A percentile compares a stretch with the other conserved stretches of the same genome.
Evolutionary conservation across 768 basidiomycete species (phyloP).

Genomic region (Ramaria rubella): DNA sequence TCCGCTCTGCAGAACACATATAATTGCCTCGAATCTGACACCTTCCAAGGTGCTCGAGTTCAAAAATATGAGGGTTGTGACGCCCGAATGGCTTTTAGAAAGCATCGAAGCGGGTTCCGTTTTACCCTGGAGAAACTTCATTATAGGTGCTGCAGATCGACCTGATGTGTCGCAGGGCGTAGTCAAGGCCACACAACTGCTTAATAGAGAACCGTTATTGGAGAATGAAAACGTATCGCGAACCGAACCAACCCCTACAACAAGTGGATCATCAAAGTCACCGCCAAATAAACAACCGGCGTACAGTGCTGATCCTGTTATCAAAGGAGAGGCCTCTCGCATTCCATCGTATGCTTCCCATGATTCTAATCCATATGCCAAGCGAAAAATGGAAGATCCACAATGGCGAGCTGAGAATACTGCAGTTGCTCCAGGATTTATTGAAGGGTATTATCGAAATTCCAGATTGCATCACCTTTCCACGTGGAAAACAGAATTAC

Average conservation of each 20-base stretch:
- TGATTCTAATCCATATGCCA: slow-evolving; percentile 63
- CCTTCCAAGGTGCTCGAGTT: slow-evolving; percentile 87
- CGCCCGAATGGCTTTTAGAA: slow-evolving; percentile 82
- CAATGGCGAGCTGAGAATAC: slow-evolving; percentile 88
- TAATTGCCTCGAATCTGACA: slow-evolving; percentile 87
- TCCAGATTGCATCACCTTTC: slow-evolving; percentile 90
- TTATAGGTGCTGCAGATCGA: slow-evolving; percentile 31
- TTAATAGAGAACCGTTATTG: not conserved
- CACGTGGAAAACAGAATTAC: slow-evolving; percentile 88
- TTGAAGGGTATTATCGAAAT: slow-evolving; percentile 72
- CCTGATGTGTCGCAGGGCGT: not conserved
- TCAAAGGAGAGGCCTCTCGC: slow-evolving; percentile 36
- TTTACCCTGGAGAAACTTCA: slow-evolving; percentile 76
- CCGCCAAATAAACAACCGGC: slow-evolving; percentile 19
- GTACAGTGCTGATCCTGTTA: slow-evolving; percentile 38
- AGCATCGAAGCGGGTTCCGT: slow-evolving; percentile 62
- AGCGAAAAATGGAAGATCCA: slow-evolving; percentile 74
- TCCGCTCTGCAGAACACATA: slow-evolving; percentile 60
- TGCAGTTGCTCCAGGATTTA: slow-evolving; percentile 76
- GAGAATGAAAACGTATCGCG: not conserved
- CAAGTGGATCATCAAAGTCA: not conserved
- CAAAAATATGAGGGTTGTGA: slow-evolving; percentile 82
- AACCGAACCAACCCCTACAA: not conserved
- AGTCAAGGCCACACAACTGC: not conserved
- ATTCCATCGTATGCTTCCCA: slow-evolving; percentile 63